Evolutionary conservation across 73 alveolate genomes (phyloP).

Genomic region (Chromera velia): DNA sequence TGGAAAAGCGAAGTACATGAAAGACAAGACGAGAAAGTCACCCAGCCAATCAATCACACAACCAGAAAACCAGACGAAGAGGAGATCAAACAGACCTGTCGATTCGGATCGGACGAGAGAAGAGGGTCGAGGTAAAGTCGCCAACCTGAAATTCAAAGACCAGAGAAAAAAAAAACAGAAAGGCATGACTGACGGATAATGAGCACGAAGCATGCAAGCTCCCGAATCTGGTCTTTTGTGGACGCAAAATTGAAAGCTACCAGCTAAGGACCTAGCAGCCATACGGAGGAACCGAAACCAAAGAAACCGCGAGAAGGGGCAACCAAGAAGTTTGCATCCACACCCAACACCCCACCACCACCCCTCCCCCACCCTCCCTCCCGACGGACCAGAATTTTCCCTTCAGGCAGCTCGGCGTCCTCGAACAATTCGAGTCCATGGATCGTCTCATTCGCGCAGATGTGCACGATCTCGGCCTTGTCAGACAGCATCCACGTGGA

Average conservation of each 20-base stretch:
- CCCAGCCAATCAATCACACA: too few relatives aligned
- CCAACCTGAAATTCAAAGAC: too few relatives aligned
- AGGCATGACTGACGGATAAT: too few relatives aligned
- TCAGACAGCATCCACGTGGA: too few relatives aligned
- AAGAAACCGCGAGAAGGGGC: neutral
- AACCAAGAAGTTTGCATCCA: neutral
- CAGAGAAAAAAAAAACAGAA: too few relatives aligned
- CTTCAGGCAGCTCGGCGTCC: conserved; percentile 49
- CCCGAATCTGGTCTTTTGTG: conserved; percentile 12
- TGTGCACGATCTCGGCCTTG: conserved; percentile 58
- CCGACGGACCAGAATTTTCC: too few relatives aligned
- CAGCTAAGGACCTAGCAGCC: neutral
- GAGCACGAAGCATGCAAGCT: conserved; percentile 47
- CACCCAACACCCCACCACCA: too few relatives aligned
- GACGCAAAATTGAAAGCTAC: neutral
- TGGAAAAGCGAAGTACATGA: too few relatives aligned
- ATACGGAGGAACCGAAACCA: neutral
- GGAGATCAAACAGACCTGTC: too few relatives aligned
- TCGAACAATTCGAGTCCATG: conserved; percentile 57
- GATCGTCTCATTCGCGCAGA: conserved; percentile 64
- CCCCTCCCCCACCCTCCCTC: too few relatives aligned
- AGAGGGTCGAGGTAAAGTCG: conserved; percentile 58
- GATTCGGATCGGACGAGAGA: conserved; percentile 50
- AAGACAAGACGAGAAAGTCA: too few relatives aligned
- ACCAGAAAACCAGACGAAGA: too few relatives aligned